phyloP scores from a whole-genome alignment of 345 rosid species.

The Durio zibethinus region DNA sequence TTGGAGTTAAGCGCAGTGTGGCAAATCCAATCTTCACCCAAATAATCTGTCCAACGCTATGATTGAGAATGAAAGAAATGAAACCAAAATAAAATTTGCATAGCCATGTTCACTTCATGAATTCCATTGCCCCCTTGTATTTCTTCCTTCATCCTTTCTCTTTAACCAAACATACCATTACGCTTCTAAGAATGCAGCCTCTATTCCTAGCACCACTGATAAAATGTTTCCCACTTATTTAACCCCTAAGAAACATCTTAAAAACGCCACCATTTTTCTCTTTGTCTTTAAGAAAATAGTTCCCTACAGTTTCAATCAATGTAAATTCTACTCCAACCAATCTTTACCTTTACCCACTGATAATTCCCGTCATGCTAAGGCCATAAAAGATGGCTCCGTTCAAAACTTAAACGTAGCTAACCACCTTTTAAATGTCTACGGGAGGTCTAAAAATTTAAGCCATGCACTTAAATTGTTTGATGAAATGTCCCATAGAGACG shows the following conservation, averaged over 20 bases:
- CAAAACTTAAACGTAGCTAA: conserved; percentile 13
- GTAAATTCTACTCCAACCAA: neutral
- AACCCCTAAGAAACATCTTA: neutral
- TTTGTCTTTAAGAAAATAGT: neutral
- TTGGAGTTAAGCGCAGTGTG: no score
- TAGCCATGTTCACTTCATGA: neutral
- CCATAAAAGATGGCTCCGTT: conserved; percentile 31
- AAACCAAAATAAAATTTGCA: neutral
- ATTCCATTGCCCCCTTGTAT: neutral
- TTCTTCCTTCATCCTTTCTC: neutral
- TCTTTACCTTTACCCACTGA: neutral
- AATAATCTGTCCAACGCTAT: no score
- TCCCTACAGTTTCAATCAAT: neutral
- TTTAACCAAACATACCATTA: no score
- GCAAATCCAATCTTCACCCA: no score
- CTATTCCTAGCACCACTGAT: neutral
- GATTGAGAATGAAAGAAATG: no score
- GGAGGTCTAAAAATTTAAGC: conserved; percentile 4
- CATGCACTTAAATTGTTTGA: conserved; percentile 33
- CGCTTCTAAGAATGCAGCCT: neutral
- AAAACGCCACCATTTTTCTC: neutral
- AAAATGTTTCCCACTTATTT: neutral
- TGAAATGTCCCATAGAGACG: conserved; percentile 29
- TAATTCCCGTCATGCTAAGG: conserved; percentile 25
- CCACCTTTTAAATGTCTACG: conserved; percentile 9